Conservation (phyloP, 2,329 filamentous ascomycete genomes). For the Xylariomycetidae sp. region DNA sequence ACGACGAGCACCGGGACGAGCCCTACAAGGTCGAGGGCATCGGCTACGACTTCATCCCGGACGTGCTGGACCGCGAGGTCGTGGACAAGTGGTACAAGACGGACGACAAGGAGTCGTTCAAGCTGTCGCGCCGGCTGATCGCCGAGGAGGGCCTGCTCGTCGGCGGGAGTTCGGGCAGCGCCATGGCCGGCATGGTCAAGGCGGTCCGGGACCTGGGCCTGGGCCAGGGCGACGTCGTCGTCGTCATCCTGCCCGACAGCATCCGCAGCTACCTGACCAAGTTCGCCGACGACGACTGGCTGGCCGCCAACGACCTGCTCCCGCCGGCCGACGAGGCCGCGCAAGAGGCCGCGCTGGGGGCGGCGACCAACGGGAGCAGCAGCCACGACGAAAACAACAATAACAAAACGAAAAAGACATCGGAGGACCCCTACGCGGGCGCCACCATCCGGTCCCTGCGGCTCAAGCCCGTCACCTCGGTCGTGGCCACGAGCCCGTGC, state of each 20-base stretch:
- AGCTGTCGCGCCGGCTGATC: slow-evolving; percentile 84
- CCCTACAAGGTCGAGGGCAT: slow-evolving; percentile 98
- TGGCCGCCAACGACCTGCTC: slow-evolving; percentile 90
- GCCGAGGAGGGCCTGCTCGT: slow-evolving; percentile 91
- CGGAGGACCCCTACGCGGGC: slow-evolving; percentile 64
- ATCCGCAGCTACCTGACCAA: slow-evolving; percentile 97
- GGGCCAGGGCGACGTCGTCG: slow-evolving; percentile 78
- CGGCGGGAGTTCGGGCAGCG: slow-evolving; percentile 89
- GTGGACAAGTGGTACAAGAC: slow-evolving; percentile 99
- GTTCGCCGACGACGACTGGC: slow-evolving; percentile 98
- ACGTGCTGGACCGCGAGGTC: slow-evolving; percentile 74
- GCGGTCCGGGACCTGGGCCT: slow-evolving; percentile 74
- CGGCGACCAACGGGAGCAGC: too few species aligned
- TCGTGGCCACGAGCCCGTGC: slow-evolving; percentile 66
- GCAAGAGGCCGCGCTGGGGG: slow-evolving; percentile 41
- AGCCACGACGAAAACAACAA: too few species aligned
- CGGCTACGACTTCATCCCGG: slow-evolving; percentile 96
- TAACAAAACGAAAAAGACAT: slow-evolving; percentile 31
- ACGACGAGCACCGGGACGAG: slow-evolving; percentile 74
- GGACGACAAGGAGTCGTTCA: slow-evolving; percentile 85
- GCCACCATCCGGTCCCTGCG: slow-evolving; percentile 79
- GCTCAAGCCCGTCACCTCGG: slow-evolving; percentile 88
- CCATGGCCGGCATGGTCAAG: slow-evolving; percentile 75
- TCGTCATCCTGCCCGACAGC: slow-evolving; percentile 90
- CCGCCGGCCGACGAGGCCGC: slow-evolving; percentile 44